Base-by-base conservation (phyloP, 2,329 filamentous ascomycete species). In the Hyphodiscus sp. region DNA sequence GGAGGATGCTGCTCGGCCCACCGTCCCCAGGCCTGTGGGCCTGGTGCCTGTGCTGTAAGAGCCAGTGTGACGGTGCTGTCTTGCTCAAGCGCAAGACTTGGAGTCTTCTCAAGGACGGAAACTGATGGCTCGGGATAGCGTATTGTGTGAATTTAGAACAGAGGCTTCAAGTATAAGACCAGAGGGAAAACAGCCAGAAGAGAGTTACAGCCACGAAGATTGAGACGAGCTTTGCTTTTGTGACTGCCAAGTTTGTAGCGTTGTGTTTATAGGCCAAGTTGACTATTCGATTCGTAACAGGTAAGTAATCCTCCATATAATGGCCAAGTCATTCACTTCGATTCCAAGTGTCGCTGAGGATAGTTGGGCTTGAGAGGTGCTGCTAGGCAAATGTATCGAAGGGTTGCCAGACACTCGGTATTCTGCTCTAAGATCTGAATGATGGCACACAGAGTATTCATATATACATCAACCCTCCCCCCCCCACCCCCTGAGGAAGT, bases 11-110 rank as follows among this genome's bases (percentile, higher is more conserved):
- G 73, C 43, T 80, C 77, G 55, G 76, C 68, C 59, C 74, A 69
- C 76, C 77, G 77, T 62, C 72, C 75, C 81, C 81, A 84, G 69
- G 69, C 71, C 50, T 74, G 33, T 10, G 11, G 70, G 59, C 70
- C 70, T 55, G 74, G 68, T 52, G 73, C 66, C 63, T 76, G 73
- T 64, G 73, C 69, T 53, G 74, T 71, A 62, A 79, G 71, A 61
- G 76, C 75, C 76, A 82, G 71, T 54, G 65, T 71, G 67, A 48
- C 62, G 65, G 62, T 65, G 54, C 58, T 57, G 63, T 68, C 64
- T 67, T 68, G 69, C 63, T 58, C 50, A 41, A 51, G 56, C 44
- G 64, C 65, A 69, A 69, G 67, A 66, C 61, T 57, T 49, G 43
- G 42, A 43, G 15, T 42, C 41, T 50, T 41, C 9, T 30, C 42